Evolutionary conservation across 805 yeast genomes (phyloP), one percentile per base, ranked within the genome.

Genomic region (Candida stauntonica): DNA sequence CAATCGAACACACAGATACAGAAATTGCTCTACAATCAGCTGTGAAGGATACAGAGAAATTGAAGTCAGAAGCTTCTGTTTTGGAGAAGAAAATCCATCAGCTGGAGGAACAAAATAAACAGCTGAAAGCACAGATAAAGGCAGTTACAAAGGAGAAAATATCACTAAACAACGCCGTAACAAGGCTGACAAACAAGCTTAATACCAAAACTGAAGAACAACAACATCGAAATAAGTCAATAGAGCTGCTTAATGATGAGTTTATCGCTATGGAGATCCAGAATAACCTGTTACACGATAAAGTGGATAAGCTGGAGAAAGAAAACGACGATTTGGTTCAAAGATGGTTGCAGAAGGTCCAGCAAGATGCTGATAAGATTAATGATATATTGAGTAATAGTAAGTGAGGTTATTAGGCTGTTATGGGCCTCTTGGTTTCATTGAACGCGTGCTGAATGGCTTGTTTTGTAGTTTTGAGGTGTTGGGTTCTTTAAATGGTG

Each of bases 161-260:
- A 1, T 43, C 50, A 5, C 48, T 67, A 28, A 51, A 55, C 17
- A 54, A 51, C 12, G 47, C 57, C n/a, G 46, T 62, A n/a, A 45
- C 48, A 11, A 35, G 36, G 23, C 44, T 62, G 41, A 43, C 55
- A 19, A 51, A 46, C 28, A 60, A 63, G 47, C 46, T 56, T 35
- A 44, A 54, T 33, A 33, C 44, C 11, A 51, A 55, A 30, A 30
- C 42, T 2, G 60, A 58, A 24, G 63, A 58, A 27, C 43, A 52
- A n/a, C 41, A 46, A 1, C 60, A 69, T 19, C 79, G 78, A 57
- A 70, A 77, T 36, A 71, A 71, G 47, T 70, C 79, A 5, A 69
- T 79, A 15, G 84, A 77, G 43, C 62, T 70, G 23, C 57, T 81
- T 30, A 81, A 80, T 42, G 89, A 86, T 52, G 93, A 85, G 51